Evolutionary conservation across 2,329 filamentous ascomycete species (phyloP).

Genomic region (Exophiala xenobiotica): DNA sequence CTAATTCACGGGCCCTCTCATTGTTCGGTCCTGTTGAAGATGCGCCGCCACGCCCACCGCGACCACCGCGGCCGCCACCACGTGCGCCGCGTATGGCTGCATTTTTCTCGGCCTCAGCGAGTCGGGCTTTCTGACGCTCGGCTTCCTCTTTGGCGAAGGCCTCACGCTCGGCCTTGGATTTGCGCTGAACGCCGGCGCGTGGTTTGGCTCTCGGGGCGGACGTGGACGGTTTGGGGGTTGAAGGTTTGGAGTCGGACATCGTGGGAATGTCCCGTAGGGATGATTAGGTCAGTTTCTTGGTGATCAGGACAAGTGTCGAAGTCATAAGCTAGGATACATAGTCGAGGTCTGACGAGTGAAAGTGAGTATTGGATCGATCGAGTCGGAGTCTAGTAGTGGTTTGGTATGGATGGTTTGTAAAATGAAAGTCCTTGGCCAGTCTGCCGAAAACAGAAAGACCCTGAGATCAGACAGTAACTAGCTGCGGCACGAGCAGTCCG

Average conservation of each 20-base stretch:
- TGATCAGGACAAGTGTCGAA: not conserved
- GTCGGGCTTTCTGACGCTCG: slow-evolving; percentile 26
- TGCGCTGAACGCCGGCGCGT: slow-evolving; percentile 28
- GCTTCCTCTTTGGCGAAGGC: slow-evolving; percentile 29
- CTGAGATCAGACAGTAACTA: too few species aligned
- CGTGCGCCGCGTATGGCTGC: slow-evolving; percentile 11
- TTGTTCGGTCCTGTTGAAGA: slow-evolving; percentile 7
- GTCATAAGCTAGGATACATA: slow-evolving; percentile 5
- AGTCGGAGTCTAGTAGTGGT: too few species aligned
- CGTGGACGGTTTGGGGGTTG: slow-evolving; percentile 12
- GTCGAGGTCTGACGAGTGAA: not conserved
- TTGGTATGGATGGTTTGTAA: too few species aligned
- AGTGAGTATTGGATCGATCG: not conserved
- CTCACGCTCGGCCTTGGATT: slow-evolving; percentile 30
- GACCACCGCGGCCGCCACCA: slow-evolving; percentile 10
- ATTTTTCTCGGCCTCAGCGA: slow-evolving; percentile 16
- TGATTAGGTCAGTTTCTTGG: too few species aligned
- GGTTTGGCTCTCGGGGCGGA: slow-evolving; percentile 19
- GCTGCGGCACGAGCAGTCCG: too few species aligned
- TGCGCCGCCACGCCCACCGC: slow-evolving; percentile 14
- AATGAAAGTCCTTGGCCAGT: too few species aligned
- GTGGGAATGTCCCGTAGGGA: not conserved
- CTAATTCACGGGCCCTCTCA: slow-evolving; percentile 3
- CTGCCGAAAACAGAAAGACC: too few species aligned
- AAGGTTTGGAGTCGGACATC: slow-evolving; percentile 1